Percentiles rank a stretch among this genome's conserved stretches.
Evolutionary conservation across 805 yeast genomes (phyloP).

Genomic region (Kuraishia piskuri): DNA sequence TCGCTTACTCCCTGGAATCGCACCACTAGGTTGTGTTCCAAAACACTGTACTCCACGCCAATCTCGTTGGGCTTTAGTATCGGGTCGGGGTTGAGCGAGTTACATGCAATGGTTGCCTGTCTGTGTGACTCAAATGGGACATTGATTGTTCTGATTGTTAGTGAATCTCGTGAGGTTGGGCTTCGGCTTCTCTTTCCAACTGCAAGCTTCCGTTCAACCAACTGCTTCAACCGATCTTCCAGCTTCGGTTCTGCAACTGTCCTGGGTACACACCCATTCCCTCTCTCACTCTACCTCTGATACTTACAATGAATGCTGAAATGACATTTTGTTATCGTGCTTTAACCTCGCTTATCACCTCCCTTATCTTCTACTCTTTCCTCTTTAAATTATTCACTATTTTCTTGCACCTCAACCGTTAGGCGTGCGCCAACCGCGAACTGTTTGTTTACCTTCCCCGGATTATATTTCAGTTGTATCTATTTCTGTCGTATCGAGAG

Average conservation of each 20-base stretch:
- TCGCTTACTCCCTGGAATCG: slow-evolving; percentile 57
- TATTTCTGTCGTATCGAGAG: no score
- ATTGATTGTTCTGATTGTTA: slow-evolving; percentile 26
- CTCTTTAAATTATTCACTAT: no score
- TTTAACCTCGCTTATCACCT: no score
- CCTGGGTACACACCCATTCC: no score
- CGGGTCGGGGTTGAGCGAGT: slow-evolving; percentile 71
- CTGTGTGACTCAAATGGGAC: slow-evolving; percentile 54
- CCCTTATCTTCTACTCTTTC: no score
- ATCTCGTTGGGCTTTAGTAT: slow-evolving; percentile 67
- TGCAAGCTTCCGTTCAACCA: no score
- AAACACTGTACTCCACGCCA: slow-evolving; percentile 31
- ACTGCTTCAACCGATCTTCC: no score
- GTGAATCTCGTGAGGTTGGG: no score
- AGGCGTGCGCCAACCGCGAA: not conserved
- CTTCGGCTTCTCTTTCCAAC: no score
- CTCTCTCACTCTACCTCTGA: no score
- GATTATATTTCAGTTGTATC: not conserved
- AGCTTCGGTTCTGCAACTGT: no score
- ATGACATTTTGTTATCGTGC: no score
- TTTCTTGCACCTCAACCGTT: not conserved
- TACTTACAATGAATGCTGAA: not conserved
- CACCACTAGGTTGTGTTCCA: slow-evolving; percentile 31
- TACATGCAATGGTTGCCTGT: slow-evolving; percentile 58
- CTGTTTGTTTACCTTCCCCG: not conserved